A percentile compares a stretch with the other conserved stretches of the same genome.
These are phyloP conservation scores for Penicillium polonicum DNA, from an alignment of 2,329 filamentous ascomycete species.

Conservation along the genomic window DNA sequence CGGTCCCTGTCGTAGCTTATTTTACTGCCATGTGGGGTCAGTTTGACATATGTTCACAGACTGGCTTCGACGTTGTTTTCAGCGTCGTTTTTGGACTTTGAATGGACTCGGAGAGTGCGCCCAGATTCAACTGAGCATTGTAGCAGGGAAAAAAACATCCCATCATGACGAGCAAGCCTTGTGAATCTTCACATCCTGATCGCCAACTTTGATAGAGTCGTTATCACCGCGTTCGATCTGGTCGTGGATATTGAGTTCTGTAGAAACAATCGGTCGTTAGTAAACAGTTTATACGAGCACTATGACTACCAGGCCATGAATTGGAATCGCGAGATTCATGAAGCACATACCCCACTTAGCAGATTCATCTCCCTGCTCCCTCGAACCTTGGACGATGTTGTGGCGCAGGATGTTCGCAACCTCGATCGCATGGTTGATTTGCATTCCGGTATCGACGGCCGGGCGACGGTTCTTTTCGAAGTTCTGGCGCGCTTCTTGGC, in stretches of 20 bases:
- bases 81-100: background rate
- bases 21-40: background rate
- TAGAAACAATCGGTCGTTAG: constrained; percentile 15
- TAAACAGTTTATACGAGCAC: background rate
- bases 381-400: constrained; percentile 83
- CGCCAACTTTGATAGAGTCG: constrained; percentile 72
- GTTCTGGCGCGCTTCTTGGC: constrained; percentile 66
- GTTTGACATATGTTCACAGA: background rate
- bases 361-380: constrained; percentile 35
- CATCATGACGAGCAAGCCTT: constrained; percentile 42
- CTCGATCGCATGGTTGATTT: constrained; percentile 76
- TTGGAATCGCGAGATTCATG: background rate
- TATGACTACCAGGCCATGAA: no score
- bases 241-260: constrained; percentile 85
- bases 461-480: constrained; percentile 70
- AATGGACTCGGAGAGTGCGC: constrained; percentile 3
- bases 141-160: background rate
- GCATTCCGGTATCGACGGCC: constrained; percentile 58
- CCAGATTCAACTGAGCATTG: background rate
- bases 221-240: constrained; percentile 92
- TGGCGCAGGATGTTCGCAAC: constrained; percentile 75
- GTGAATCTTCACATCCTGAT: constrained; percentile 41
- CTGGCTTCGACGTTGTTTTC: background rate
- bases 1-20: constrained; percentile 6
- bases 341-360: constrained; percentile 36